phyloP scores from a whole-genome alignment of 495 filamentous ascomycete species.

The Hypoxylon crocopeplum region DNA sequence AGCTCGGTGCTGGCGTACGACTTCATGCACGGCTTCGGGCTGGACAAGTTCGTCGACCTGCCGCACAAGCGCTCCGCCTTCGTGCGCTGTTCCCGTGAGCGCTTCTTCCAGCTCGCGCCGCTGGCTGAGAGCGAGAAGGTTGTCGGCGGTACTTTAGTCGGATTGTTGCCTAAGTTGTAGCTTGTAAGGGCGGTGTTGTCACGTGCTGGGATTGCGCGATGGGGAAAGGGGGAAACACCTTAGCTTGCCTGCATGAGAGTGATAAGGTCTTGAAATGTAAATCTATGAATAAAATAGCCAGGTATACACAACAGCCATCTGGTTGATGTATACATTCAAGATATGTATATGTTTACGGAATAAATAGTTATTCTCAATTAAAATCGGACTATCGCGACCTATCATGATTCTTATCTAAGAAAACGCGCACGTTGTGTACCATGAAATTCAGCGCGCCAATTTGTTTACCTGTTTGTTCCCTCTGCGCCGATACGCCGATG shows the following conservation, averaged over 20 bases:
- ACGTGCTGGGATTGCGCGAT: neutral
- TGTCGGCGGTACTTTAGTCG: slow-evolving; percentile 53
- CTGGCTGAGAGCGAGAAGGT: slow-evolving; percentile 58
- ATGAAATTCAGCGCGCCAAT: neutral
- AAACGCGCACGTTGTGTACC: no score
- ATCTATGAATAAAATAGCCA: no score
- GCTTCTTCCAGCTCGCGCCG: slow-evolving; percentile 72
- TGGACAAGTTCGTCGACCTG: slow-evolving; percentile 71
- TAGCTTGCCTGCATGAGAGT: no score
- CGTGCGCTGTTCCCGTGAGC: slow-evolving; percentile 64
- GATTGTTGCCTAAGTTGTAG: slow-evolving; percentile 55
- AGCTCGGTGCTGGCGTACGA: slow-evolving; percentile 69
- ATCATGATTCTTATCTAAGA: no score
- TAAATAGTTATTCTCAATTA: no score
- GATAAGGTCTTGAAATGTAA: no score
- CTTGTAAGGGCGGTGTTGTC: neutral
- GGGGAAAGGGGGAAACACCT: no score
- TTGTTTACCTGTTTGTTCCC: neutral
- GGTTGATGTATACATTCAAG: no score
- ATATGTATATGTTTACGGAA: no score
- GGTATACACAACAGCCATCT: no score
- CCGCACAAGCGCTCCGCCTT: slow-evolving; percentile 72
- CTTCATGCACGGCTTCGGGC: slow-evolving; percentile 66
- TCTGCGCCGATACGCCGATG: slow-evolving; percentile 17
- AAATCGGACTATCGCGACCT: neutral